phyloP scores from a whole-genome alignment of 2,329 filamentous ascomycete genomes.

The Didymella segeticola region DNA sequence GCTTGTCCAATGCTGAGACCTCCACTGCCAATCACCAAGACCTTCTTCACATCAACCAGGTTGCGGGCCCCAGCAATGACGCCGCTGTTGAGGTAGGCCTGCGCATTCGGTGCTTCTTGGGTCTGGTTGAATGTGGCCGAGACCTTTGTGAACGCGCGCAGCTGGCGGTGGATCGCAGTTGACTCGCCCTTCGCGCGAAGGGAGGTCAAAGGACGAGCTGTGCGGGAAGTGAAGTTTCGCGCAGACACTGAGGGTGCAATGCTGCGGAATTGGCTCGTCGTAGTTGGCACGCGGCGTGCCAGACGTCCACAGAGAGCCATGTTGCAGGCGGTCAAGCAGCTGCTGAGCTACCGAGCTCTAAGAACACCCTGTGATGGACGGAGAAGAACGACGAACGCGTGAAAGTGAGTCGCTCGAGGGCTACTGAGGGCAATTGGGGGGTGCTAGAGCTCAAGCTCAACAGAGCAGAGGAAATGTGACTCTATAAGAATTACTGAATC shows the following conservation, averaged over 20 bases:
- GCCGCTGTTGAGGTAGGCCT: slow-evolving; percentile 89
- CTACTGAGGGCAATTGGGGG: slow-evolving; percentile 37
- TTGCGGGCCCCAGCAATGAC: slow-evolving; percentile 78
- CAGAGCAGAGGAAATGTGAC: slow-evolving; percentile 36
- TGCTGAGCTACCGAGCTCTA: slow-evolving; percentile 43
- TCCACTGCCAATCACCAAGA: slow-evolving; percentile 93
- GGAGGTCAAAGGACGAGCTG: slow-evolving; percentile 40
- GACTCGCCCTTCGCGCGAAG: slow-evolving; percentile 42
- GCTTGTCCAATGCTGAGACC: slow-evolving; percentile 96
- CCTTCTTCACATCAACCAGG: slow-evolving; percentile 91
- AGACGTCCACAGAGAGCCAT: slow-evolving; percentile 53
- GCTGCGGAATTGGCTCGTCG: slow-evolving; percentile 43
- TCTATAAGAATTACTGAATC: slow-evolving; percentile 38
- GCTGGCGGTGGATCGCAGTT: slow-evolving; percentile 41
- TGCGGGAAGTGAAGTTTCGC: slow-evolving; percentile 43
- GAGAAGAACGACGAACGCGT: slow-evolving; percentile 28
- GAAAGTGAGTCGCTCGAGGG: slow-evolving; percentile 26
- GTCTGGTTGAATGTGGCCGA: slow-evolving; percentile 50
- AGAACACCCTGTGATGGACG: slow-evolving; percentile 22
- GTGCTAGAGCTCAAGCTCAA: slow-evolving; percentile 39
- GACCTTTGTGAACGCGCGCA: slow-evolving; percentile 49
- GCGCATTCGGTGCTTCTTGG: slow-evolving; percentile 77
- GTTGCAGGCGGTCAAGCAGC: slow-evolving; percentile 40
- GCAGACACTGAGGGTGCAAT: slow-evolving; percentile 37
- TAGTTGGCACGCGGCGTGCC: slow-evolving; percentile 49